These are phyloP conservation scores for Rhodotorula sp. DNA, from an alignment of 1,284 basidiomycete species.

Conservation along the genomic window DNA sequence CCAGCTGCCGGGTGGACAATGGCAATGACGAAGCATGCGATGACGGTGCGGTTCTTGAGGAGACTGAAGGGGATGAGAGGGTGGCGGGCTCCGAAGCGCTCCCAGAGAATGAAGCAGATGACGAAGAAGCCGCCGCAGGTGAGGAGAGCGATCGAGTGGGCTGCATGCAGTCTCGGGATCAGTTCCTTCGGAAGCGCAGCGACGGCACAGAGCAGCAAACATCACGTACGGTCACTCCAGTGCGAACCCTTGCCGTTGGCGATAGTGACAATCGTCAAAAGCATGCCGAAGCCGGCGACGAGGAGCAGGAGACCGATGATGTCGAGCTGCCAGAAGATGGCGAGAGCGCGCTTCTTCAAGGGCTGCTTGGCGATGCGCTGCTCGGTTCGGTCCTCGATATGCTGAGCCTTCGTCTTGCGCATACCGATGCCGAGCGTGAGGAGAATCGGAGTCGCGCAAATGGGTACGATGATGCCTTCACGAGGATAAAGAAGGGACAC, in stretches of 20 bases:
- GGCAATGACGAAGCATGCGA: slow-evolving; percentile 47
- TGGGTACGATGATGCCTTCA: slow-evolving; percentile 45
- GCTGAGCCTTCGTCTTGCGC: slow-evolving; percentile 20
- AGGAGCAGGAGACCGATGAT: slow-evolving; percentile 49
- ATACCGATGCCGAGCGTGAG: slow-evolving; percentile 43
- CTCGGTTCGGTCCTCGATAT: slow-evolving; percentile 3
- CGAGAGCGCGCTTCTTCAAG: slow-evolving; percentile 26
- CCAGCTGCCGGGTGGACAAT: slow-evolving; percentile 49
- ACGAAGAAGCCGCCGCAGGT: slow-evolving; percentile 45
- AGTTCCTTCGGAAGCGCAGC: not conserved
- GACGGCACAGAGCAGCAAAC: not conserved
- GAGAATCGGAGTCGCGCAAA: slow-evolving; percentile 47
- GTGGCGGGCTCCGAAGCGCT: slow-evolving; percentile 47
- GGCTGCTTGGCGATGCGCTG: not conserved
- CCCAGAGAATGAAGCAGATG: slow-evolving; percentile 47
- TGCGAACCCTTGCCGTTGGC: slow-evolving; percentile 47
- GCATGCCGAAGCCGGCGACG: slow-evolving; percentile 48
- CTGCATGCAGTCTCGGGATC: slow-evolving; percentile 10
- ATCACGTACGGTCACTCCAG: slow-evolving; percentile 45
- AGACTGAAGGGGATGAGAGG: slow-evolving; percentile 49
- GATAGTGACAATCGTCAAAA: slow-evolving; percentile 49
- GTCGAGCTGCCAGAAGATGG: slow-evolving; percentile 49
- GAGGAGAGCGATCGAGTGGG: slow-evolving; percentile 49
- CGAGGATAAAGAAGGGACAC: not conserved
- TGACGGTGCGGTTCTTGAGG: slow-evolving; percentile 48